Conservation (phyloP, 257 asterid genomes). For the Solanum virginianum region DNA sequence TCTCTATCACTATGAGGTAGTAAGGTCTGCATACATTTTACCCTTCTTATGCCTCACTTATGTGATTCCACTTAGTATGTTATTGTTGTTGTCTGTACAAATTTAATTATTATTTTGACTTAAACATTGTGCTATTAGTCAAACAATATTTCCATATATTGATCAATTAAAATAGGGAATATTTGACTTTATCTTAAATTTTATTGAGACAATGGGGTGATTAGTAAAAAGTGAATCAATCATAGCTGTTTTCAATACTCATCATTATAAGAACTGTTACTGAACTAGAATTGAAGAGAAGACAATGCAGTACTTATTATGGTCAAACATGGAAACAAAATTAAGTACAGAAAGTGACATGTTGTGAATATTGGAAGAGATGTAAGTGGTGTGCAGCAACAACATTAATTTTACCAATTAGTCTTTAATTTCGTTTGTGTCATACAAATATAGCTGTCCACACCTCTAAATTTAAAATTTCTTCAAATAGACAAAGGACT, state of each 20-base stretch:
- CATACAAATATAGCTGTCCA: neutral
- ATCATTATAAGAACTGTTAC: neutral
- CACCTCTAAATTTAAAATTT: neutral
- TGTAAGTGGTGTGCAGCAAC: neutral
- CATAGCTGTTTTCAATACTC: neutral
- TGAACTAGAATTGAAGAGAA: neutral
- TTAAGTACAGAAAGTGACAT: slow-evolving; percentile 2
- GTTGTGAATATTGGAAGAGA: neutral
- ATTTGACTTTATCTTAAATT: neutral
- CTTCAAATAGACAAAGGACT: neutral
- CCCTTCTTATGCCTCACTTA: fast-evolving
- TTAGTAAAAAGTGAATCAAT: neutral
- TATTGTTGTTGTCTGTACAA: too few relatives aligned
- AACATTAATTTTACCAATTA: neutral
- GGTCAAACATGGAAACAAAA: slow-evolving; percentile 5
- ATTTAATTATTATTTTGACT: too few relatives aligned
- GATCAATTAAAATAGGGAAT: neutral
- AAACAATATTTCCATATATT: too few relatives aligned
- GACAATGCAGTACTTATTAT: neutral
- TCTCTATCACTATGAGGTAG: too few relatives aligned
- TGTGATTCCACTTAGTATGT: too few relatives aligned
- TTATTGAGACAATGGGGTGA: neutral
- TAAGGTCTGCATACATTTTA: too few relatives aligned
- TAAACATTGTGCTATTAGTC: too few relatives aligned
- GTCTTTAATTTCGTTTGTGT: neutral